A percentile compares a stretch with the other conserved stretches of the same genome.
Evolutionary conservation across 2,329 filamentous ascomycete species (phyloP).

Genomic region (Phialophora chinensis): DNA sequence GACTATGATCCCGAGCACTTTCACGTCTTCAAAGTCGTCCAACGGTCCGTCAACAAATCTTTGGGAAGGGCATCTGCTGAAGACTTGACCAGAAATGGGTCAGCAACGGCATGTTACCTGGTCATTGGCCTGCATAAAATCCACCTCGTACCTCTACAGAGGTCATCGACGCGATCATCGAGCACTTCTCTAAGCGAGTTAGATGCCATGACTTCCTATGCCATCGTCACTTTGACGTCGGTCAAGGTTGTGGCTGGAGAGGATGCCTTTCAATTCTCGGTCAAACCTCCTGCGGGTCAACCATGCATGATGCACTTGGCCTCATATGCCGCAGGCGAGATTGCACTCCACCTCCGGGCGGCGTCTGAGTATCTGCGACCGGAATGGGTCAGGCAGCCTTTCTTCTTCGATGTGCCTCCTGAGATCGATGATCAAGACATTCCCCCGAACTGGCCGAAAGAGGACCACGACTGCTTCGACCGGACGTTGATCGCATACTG

Average conservation of each 20-base stretch:
- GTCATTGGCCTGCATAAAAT: constrained; percentile 72
- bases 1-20: constrained; percentile 73
- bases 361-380: constrained; percentile 69
- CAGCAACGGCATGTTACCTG: constrained; percentile 68
- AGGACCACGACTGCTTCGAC: constrained; percentile 67
- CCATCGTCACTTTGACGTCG: constrained; percentile 66
- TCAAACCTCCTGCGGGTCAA: constrained; percentile 64
- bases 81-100: constrained; percentile 68
- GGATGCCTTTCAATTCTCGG: constrained; percentile 70
- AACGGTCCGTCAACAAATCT: constrained; percentile 64
- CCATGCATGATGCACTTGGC: constrained; percentile 65
- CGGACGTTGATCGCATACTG: constrained; percentile 73
- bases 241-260: constrained; percentile 66
- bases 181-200: constrained; percentile 60
- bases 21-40: constrained; percentile 71
- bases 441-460: constrained; percentile 56
- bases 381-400: constrained; percentile 68
- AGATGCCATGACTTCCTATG: constrained; percentile 62
- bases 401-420: constrained; percentile 65
- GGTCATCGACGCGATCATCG: constrained; percentile 60
- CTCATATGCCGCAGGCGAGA: constrained; percentile 67
- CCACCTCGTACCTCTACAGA: constrained; percentile 70
- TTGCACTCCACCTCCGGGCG: constrained; percentile 66
- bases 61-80: constrained; percentile 66
- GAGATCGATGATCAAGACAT: constrained; percentile 59